A percentile compares a stretch with the other conserved stretches of the same genome.
These are phyloP conservation scores for Phytopythium boreale DNA, from an alignment of 352 stramenopile species.

Conservation along the genomic window DNA sequence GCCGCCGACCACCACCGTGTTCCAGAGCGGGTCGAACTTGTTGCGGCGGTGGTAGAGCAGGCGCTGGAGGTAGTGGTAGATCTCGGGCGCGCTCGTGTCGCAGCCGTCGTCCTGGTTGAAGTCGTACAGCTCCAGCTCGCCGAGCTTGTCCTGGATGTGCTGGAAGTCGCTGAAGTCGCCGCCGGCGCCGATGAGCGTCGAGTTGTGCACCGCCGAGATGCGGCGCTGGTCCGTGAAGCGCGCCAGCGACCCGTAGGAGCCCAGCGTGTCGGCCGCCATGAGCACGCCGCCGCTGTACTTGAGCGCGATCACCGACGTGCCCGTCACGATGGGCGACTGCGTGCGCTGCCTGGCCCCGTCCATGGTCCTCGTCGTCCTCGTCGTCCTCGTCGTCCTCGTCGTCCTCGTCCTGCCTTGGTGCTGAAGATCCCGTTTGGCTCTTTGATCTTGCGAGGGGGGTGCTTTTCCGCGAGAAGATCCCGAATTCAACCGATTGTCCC, in stretches of 20 bases:
- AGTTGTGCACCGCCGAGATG: conserved; percentile 82
- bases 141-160: conserved; percentile 93
- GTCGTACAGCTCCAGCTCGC: conserved; percentile 94
- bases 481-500: neutral
- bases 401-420: neutral
- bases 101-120: conserved; percentile 95
- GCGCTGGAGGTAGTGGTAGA: conserved; percentile 97
- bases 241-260: conserved; percentile 96
- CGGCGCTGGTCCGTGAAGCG: conserved; percentile 95
- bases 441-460: conserved; percentile 14
- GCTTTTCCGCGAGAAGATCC: conserved; percentile 5
- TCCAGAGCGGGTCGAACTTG: conserved; percentile 99
- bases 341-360: conserved; percentile 70
- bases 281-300: conserved; percentile 97
- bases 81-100: conserved; percentile 91
- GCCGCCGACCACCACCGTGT: conserved; percentile 96
- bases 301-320: conserved; percentile 96
- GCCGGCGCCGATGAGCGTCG: conserved; percentile 93
- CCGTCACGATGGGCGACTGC: conserved; percentile 96
- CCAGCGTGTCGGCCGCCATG: conserved; percentile 97
- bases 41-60: conserved; percentile 98
- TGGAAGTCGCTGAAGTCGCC: conserved; percentile 99
- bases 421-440: conserved; percentile 8
- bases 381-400: neutral
- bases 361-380: conserved; percentile 6